Evolutionary conservation across 345 rosid species (phyloP).

Genomic region (Nasturtium officinale): DNA sequence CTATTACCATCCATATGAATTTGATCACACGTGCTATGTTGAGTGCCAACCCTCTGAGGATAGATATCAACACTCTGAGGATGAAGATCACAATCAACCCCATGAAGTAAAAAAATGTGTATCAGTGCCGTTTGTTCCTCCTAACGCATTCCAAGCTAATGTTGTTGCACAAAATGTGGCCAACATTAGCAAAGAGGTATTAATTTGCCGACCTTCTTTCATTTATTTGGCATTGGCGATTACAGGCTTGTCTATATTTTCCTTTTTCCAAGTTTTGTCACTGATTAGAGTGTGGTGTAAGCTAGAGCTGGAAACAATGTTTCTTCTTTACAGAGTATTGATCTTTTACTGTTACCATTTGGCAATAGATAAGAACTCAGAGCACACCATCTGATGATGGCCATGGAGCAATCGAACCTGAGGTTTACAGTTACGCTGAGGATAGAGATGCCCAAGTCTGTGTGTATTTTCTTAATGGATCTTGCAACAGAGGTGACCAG

Average conservation of each 20-base stretch:
- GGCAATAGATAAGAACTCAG: conserved; percentile 61
- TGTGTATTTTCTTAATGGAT: conserved; percentile 69
- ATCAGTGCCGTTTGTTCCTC: conserved; percentile 71
- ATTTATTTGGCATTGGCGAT: too few relatives aligned
- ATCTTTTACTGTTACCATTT: conserved; percentile 22
- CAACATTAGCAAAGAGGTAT: conserved; percentile 70
- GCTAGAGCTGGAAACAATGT: conserved; percentile 16
- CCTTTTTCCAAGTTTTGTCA: conserved; percentile 4
- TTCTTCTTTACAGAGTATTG: conserved; percentile 14
- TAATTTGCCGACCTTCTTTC: conserved; percentile 22
- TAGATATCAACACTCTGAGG: conserved; percentile 41
- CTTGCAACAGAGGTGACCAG: conserved; percentile 68
- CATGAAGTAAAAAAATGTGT: conserved; percentile 57
- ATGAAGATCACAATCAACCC: conserved; percentile 48
- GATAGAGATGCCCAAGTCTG: conserved; percentile 51
- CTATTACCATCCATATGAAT: conserved; percentile 63
- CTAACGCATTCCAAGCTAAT: conserved; percentile 55
- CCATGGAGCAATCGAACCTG: conserved; percentile 34
- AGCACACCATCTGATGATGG: conserved; percentile 41
- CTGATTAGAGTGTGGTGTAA: not conserved
- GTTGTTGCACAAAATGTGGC: conserved; percentile 53
- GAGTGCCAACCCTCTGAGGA: conserved; percentile 50
- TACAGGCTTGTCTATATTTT: too few relatives aligned
- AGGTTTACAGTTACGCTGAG: conserved; percentile 35
- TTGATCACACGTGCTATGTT: conserved; percentile 67